Base-by-base conservation (phyloP, 1,284 basidiomycete species). In the Cerioporus squamosus region DNA sequence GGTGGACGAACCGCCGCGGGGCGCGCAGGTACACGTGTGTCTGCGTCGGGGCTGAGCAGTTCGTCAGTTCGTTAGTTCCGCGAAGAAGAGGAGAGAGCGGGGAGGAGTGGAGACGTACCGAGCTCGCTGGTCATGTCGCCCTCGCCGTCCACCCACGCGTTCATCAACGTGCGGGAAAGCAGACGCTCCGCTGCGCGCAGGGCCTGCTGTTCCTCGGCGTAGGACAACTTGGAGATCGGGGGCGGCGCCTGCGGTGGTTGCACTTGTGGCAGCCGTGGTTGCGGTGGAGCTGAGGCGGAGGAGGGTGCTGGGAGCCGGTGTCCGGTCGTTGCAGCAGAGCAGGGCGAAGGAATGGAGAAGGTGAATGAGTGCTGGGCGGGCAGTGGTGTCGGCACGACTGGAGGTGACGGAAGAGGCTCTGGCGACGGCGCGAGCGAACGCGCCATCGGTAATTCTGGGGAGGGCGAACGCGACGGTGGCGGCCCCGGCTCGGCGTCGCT, bases 1-100 rank as follows among this genome's bases (percentile, higher is more conserved):
- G 86, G 63, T 93, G 90, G 8, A 68, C 63, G 70, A 92, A 92
- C 22, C 85, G 77, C 10, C 90, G 77, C 0, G 90, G 90, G 0
- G 90, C 90, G 39, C 84, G 87, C 26, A 93, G 72, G 29, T 90
- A 76, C 51, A 92, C 74, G 61, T 91, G 86, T 1, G 81, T 88
- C 57, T 89, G 87, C 0, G 88, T 88, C 0, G 88, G 85, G 2
- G 83, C 89, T 89, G 55, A 15, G 24, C n/a, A 33, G 18, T n/a
- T n/a, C n/a, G n/a, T n/a, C n/a, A n/a, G n/a, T n/a, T n/a, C n/a
- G 22, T 33, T n/a, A 43, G 22, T 20, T 22, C 9, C 20, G n/a
- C 40, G 6, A 5, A 15, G 5, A 18, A 14, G 39, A 40, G 42
- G 2, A 33, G 17, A 23, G 29, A 8, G 20, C 8, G 20, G 18